Base-by-base conservation (phyloP, 768 basidiomycete genomes). In the Auricularia sp. region DNA sequence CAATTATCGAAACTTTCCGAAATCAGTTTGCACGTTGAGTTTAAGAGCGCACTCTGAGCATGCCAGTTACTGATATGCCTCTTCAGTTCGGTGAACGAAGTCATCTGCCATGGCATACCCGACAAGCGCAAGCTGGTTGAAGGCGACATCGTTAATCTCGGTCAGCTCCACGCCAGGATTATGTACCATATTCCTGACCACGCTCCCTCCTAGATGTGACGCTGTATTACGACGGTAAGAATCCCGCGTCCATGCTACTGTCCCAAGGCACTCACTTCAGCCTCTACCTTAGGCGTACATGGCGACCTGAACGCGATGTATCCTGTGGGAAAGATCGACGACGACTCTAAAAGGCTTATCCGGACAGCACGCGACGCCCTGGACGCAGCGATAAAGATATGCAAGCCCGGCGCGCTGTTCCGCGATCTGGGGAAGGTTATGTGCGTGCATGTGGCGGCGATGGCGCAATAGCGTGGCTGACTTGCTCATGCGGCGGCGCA, bases 101-200 rank as follows among this genome's bases (percentile, higher is more conserved):
- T 84, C 62, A 95, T 99, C 70, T 98, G 97, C 75, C 97, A 99
- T 74, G 97, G 96, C 65, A 95, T 96, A 67, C 94, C 95, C 44
- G 93, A 96, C 77, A 81, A 89, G 72, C 78, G 90, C 67, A 88
- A 85, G 70, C 75, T 94, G 68, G 82, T 82, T 70, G 92, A 98
- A 68, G 97, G 97, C 18, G 97, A 99, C 76, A 98, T 98, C 69
- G 79, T 98, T 73, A 99, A 99, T 76, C 85, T 99, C 63, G 94
- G 91, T 88, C 67, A 66, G 80, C 73, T 64, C 63, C 47, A 66
- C 36, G 62, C 62, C 6, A 68, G 29, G 29, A 29, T 29, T 58
- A 37, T 62, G 8, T 42, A 45, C 54, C 1, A 18, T 54, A 6
- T n/a, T 18, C 66, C 34, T 51, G 37, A 29, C 35, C 44, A 8